Conservation (phyloP, 129 eudicot species). For the Ambrosia artemisiifolia region DNA sequence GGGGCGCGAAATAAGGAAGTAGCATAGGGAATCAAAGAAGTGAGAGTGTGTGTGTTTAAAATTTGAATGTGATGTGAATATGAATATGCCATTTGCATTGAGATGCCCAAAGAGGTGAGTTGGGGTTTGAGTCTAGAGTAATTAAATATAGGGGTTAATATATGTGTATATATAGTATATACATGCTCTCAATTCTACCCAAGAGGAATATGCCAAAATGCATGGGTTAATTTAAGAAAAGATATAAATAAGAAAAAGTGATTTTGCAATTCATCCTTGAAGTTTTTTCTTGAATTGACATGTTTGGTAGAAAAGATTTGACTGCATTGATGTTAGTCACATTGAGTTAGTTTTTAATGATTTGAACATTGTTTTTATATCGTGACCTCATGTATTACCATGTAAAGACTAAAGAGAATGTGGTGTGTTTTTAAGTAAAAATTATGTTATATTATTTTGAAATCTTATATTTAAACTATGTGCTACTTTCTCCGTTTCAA, state of each 20-base stretch:
- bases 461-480: background rate
- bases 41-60: conserved; percentile 30
- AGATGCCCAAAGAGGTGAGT: conserved; percentile 51
- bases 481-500: too few species aligned
- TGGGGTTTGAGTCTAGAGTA: conserved; percentile 38
- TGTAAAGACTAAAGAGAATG: too few species aligned
- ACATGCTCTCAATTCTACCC: conserved; percentile 6
- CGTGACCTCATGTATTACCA: background rate
- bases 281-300: background rate
- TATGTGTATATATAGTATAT: background rate
- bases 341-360: background rate
- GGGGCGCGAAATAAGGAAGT: conserved; percentile 36
- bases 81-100: conserved; percentile 9
- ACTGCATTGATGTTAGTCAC: background rate
- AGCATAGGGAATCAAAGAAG: conserved; percentile 49
- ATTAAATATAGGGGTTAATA: background rate
- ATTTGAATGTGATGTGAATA: conserved; percentile 42
- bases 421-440: background rate
- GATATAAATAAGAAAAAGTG: background rate
- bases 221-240: background rate
- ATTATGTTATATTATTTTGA: background rate
- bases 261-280: background rate
- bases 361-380: background rate
- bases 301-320: background rate
- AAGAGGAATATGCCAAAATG: conserved; percentile 16